A percentile compares a stretch with the other conserved stretches of the same genome.
phyloP scores from a whole-genome alignment of 2,329 filamentous ascomycete genomes.

The Scedosporium boydii region DNA sequence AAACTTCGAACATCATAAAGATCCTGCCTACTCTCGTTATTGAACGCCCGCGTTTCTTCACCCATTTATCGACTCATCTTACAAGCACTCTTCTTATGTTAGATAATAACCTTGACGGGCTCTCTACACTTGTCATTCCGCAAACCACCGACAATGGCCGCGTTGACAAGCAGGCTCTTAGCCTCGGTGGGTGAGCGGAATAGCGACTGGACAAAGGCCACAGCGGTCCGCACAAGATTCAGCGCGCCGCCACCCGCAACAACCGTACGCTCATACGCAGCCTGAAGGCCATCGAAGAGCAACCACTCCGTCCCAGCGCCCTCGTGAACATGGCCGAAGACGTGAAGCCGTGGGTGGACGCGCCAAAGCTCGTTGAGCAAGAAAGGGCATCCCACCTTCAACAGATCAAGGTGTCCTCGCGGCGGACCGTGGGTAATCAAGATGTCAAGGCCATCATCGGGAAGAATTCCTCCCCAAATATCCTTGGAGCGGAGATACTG shows the following conservation, averaged over 20 bases:
- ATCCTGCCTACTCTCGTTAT: too few relatives aligned
- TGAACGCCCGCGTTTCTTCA: too few relatives aligned
- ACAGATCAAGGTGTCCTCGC: slow-evolving; percentile 57
- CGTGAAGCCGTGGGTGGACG: slow-evolving; percentile 63
- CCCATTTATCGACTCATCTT: too few relatives aligned
- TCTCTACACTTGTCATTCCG: background rate
- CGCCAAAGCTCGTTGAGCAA: slow-evolving; percentile 66
- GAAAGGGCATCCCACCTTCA: slow-evolving; percentile 55
- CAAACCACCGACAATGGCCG: slow-evolving; percentile 4
- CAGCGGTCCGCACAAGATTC: slow-evolving; percentile 1
- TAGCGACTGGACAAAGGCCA: background rate
- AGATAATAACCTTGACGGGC: background rate
- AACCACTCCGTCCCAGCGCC: slow-evolving; percentile 60
- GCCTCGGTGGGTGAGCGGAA: background rate
- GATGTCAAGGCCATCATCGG: slow-evolving; percentile 58
- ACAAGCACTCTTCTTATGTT: background rate
- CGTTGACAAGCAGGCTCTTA: slow-evolving; percentile 4
- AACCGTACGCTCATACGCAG: slow-evolving; percentile 47
- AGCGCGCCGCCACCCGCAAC: background rate
- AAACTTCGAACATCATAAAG: too few relatives aligned
- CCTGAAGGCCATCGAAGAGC: slow-evolving; percentile 67
- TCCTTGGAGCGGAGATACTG: slow-evolving; percentile 28
- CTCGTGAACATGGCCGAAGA: slow-evolving; percentile 80
- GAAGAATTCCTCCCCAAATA: slow-evolving; percentile 65
- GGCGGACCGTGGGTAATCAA: slow-evolving; percentile 77